phyloP scores from a whole-genome alignment of 768 basidiomycete species.

The Phlebiopsis flavidoalba region DNA sequence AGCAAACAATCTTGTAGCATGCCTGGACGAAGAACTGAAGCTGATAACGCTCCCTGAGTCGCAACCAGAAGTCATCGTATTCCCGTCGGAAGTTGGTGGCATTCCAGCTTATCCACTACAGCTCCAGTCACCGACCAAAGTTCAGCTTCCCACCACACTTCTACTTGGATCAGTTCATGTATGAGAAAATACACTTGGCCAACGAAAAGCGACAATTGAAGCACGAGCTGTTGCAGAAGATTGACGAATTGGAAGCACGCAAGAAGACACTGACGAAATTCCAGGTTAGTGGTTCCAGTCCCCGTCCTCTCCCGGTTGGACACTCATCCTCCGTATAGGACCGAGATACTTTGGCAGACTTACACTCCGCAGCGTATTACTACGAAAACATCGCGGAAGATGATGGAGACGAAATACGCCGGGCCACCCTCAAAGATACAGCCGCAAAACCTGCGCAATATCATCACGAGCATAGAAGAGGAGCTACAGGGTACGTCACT shows the following conservation, averaged over 20 bases:
- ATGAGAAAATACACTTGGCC: constrained; percentile 45
- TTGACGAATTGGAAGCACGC: constrained; percentile 39
- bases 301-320: not conserved
- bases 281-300: constrained; percentile 41
- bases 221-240: constrained; percentile 40
- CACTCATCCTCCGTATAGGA: constrained; percentile 33
- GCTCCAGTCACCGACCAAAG: constrained; percentile 25
- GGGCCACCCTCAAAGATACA: constrained; percentile 37
- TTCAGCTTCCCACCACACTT: constrained; percentile 63
- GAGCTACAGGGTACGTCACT: constrained; percentile 45
- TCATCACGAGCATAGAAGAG: constrained; percentile 46
- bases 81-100: constrained; percentile 60
- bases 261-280: constrained; percentile 44
- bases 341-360: constrained; percentile 55
- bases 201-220: constrained; percentile 29
- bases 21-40: constrained; percentile 38
- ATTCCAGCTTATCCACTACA: constrained; percentile 41
- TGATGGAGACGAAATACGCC: constrained; percentile 42
- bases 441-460: constrained; percentile 45
- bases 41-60: constrained; percentile 17
- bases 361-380: constrained; percentile 62
- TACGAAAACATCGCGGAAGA: constrained; percentile 61
- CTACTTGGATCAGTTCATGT: constrained; percentile 70
- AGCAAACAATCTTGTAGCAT: constrained; percentile 54
- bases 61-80: constrained; percentile 55